Evolutionary conservation across 2,329 filamentous ascomycete genomes (phyloP).

Genomic region (Fusarium sublunatum): DNA sequence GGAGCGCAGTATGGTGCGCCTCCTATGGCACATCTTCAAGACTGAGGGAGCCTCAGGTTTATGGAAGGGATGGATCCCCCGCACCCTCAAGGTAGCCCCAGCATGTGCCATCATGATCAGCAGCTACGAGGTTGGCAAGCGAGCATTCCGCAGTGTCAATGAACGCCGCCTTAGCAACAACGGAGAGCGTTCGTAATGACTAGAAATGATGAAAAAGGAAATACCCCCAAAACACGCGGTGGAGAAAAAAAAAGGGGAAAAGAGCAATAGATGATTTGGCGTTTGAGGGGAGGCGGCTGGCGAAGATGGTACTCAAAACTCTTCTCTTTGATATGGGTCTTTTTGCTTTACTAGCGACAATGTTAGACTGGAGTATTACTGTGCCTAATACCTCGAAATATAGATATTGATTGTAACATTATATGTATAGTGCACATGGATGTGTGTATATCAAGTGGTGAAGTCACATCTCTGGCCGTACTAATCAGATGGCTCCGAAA

Average conservation of each 20-base stretch:
- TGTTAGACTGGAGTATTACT: slow-evolving; percentile 32
- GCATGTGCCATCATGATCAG: slow-evolving; percentile 99
- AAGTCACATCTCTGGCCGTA: neutral
- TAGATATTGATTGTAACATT: slow-evolving; percentile 44
- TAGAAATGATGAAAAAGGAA: slow-evolving; percentile 16
- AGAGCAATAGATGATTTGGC: slow-evolving; percentile 35
- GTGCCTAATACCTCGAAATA: slow-evolving; percentile 33
- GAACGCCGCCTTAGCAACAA: slow-evolving; percentile 50
- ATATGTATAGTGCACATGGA: slow-evolving; percentile 10
- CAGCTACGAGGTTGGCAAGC: slow-evolving; percentile 96
- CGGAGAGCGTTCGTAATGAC: slow-evolving; percentile 18
- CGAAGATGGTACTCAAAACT: slow-evolving; percentile 22
- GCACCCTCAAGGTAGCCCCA: slow-evolving; percentile 93
- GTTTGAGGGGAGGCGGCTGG: slow-evolving; percentile 29
- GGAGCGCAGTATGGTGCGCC: slow-evolving; percentile 79
- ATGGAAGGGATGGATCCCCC: slow-evolving; percentile 91
- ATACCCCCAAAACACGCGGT: slow-evolving; percentile 14
- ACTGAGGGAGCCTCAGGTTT: slow-evolving; percentile 84
- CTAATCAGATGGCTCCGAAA: too few species aligned
- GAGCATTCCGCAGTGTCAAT: slow-evolving; percentile 82
- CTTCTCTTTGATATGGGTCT: slow-evolving; percentile 24
- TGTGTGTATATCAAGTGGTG: neutral
- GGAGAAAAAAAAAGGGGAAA: neutral
- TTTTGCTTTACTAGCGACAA: slow-evolving; percentile 21
- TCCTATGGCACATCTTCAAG: slow-evolving; percentile 91